Evolutionary conservation across 83 land plant species (phyloP).

Genomic region (Picea mariana): DNA sequence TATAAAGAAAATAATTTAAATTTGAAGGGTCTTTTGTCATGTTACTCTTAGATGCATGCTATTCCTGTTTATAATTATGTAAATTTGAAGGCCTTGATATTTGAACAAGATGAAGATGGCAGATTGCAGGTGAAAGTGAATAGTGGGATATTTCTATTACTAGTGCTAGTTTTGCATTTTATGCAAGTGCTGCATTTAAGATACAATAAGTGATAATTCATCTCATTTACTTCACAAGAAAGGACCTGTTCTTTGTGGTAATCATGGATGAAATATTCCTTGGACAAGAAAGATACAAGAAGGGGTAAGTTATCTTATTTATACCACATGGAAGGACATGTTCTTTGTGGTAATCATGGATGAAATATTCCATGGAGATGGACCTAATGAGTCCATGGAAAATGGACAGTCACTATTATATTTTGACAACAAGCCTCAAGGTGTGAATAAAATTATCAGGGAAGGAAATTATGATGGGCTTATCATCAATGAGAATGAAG

Average conservation of each 20-base stretch:
- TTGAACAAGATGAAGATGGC: too few relatives aligned
- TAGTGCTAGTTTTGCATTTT: too few relatives aligned
- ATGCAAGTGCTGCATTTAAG: background rate
- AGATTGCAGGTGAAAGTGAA: too few relatives aligned
- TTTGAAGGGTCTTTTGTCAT: too few relatives aligned
- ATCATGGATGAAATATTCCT: conserved; percentile 15
- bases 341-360: conserved; percentile 57
- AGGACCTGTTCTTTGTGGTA: conserved; percentile 74
- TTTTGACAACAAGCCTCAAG: conserved; percentile 27
- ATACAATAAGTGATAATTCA: conserved; percentile 37
- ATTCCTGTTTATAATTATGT: too few relatives aligned
- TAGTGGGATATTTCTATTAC: too few relatives aligned
- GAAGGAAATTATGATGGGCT: conserved; percentile 35
- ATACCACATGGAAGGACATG: conserved; percentile 80
- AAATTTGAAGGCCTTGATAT: too few relatives aligned
- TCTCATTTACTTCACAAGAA: conserved; percentile 74
- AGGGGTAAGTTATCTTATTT: conserved; percentile 56
- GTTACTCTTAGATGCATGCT: too few relatives aligned
- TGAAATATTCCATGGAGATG: conserved; percentile 44
- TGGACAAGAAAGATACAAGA: conserved; percentile 24
- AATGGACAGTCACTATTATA: background rate
- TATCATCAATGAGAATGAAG: conserved; percentile 61
- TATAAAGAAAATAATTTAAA: too few relatives aligned
- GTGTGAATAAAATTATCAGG: conserved; percentile 21
- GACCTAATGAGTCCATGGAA: conserved; percentile 13